These are phyloP conservation scores for Rachicladosporium sp. DNA, from an alignment of 2,329 filamentous ascomycete species.

Conservation along the genomic window DNA sequence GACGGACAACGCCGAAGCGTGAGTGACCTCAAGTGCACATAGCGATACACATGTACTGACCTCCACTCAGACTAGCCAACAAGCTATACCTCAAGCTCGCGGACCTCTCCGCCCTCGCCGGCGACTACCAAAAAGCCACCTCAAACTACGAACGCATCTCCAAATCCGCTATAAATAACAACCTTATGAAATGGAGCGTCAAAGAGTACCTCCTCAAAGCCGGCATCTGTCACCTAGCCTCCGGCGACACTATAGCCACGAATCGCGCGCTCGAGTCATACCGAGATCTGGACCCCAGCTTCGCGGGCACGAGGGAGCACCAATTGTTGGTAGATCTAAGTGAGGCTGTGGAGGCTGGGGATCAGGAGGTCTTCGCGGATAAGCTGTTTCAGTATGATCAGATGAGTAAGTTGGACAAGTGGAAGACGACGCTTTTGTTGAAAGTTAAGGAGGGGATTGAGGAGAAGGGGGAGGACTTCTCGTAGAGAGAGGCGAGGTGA, in stretches of 20 bases:
- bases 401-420: constrained; percentile 87
- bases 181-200: constrained; percentile 84
- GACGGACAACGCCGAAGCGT: constrained; percentile 72
- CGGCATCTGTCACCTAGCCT: constrained; percentile 74
- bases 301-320: constrained; percentile 65
- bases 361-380: constrained; percentile 73
- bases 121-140: constrained; percentile 74
- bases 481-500: constrained; percentile 25
- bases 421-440: constrained; percentile 82
- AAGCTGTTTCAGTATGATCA: constrained; percentile 84
- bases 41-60: too few relatives aligned
- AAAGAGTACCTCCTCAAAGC: constrained; percentile 95
- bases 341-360: constrained; percentile 61
- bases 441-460: constrained; percentile 76
- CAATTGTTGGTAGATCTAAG: constrained; percentile 68
- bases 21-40: constrained; percentile 29
- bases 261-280: constrained; percentile 74
- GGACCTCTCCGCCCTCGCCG: constrained; percentile 69
- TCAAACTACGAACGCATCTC: constrained; percentile 76
- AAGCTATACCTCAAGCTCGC: constrained; percentile 89
- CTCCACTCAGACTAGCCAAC: too few relatives aligned
- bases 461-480: constrained; percentile 56
- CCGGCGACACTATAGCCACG: constrained; percentile 63
- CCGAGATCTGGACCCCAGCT: constrained; percentile 64
- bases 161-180: constrained; percentile 64